These are phyloP conservation scores for Phenoliferia sp. DNA, from an alignment of 1,284 basidiomycete species.

Conservation along the genomic window DNA sequence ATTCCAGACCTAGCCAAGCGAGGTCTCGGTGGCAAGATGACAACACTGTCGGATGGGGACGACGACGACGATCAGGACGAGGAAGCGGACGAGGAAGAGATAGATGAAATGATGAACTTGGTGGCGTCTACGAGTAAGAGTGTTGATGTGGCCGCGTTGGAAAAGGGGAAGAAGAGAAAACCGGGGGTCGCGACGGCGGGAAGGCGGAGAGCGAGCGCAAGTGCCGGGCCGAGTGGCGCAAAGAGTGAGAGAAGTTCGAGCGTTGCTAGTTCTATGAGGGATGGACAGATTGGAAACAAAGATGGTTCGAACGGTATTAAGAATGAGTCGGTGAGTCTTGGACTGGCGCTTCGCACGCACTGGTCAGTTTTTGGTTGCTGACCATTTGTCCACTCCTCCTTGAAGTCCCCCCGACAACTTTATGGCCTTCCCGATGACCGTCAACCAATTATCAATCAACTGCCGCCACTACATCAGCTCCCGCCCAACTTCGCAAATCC, in stretches of 20 bases:
- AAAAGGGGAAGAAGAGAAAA: slow-evolving; percentile 29
- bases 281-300: too few relatives aligned
- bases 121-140: slow-evolving; percentile 12
- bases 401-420: not conserved
- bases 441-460: not conserved
- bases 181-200: not conserved
- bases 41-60: slow-evolving; percentile 1
- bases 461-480: not conserved
- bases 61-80: slow-evolving; percentile 33
- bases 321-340: too few relatives aligned
- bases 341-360: too few relatives aligned
- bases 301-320: too few relatives aligned
- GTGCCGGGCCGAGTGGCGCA: not conserved
- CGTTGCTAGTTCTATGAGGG: not conserved
- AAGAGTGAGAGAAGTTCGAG: not conserved
- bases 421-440: not conserved
- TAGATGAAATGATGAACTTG: slow-evolving; percentile 50
- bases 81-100: slow-evolving; percentile 40
- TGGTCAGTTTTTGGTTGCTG: too few relatives aligned
- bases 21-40: slow-evolving; percentile 19
- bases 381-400: not conserved
- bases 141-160: slow-evolving; percentile 34
- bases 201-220: not conserved
- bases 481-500: not conserved
- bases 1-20: slow-evolving; percentile 6